Evolutionary conservation across 306 rosid species (phyloP), one percentile per base, ranked within the genome.

Genomic region (Ormosia semicastrata): DNA sequence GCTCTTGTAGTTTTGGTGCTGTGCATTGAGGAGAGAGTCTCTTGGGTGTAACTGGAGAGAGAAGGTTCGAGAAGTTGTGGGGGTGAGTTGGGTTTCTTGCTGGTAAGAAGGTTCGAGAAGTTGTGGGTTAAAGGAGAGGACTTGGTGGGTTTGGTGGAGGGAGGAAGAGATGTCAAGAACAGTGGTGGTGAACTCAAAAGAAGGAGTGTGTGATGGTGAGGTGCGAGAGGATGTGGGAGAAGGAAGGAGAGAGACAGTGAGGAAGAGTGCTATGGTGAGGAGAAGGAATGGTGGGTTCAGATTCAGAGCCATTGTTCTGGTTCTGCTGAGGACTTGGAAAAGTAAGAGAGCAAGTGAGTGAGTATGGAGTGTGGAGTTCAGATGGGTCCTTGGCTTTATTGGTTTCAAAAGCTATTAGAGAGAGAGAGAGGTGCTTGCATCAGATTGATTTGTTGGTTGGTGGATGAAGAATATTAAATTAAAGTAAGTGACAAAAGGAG

Each of bases 131-230:
- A 79, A 86, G 79, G 80, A 68, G 58, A 92, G 93, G 66, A 90
- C 84, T 12, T 85, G 85, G 2, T 82, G 81, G 47, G 97, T 87
- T 82, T 85, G 94, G 15, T 73, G 36, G 54, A 95, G 94, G 1
- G 97, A 83, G 15, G 84, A 79, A 0, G 91, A 47, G 82, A 93
- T 73, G 65, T 93, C 90, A n/a, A 95, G 91, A 12, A 80, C 2
- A 0, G 82, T 8, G 41, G 93, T 63, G 77, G 85, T 2, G 72
- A 12, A 30, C 30, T 74, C 24, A 18, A 0, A 0, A 24, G 24
- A 24, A 24, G 24, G 24, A 24, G 24, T 24, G 24, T 24, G 1
- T 24, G 87, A n/a, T 7, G 63, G 47, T 4, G 87, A 46, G 77
- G 13, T 74, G 49, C 92, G 90, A 36, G 87, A 76, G 53, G 77